These are phyloP conservation scores for Castanospermum australe DNA, from an alignment of 306 rosid species.

Conservation along the genomic window DNA sequence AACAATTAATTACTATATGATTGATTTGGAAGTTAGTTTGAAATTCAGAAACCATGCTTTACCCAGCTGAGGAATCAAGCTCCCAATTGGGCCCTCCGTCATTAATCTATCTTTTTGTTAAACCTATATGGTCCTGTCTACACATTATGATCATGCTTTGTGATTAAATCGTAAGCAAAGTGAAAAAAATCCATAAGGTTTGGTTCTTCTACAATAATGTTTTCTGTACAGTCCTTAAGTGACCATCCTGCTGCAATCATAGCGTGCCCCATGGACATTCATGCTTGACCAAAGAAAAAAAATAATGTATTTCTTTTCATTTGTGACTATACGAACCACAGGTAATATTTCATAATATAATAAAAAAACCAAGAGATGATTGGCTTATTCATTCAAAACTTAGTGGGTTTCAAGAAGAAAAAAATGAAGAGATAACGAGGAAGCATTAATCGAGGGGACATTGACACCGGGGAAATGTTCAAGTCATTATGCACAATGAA, in stretches of 20 bases:
- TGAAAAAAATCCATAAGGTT: neutral
- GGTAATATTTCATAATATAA: neutral
- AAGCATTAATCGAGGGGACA: neutral
- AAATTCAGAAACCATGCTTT: neutral
- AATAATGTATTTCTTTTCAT: neutral
- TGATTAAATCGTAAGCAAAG: slow-evolving; percentile 29
- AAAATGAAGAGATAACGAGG: neutral
- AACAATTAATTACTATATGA: neutral
- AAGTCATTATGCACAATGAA: slow-evolving; percentile 11
- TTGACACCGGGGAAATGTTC: neutral
- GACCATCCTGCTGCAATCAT: neutral
- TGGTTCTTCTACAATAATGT: neutral
- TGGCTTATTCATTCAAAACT: neutral
- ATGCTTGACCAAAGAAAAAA: neutral
- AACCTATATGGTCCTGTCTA: neutral
- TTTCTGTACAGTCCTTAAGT: neutral
- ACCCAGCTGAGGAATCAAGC: neutral
- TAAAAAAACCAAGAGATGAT: neutral
- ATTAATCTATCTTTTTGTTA: neutral
- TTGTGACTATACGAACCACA: neutral
- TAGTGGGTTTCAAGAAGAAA: neutral
- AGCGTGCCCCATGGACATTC: slow-evolving; percentile 2
- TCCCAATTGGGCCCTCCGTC: neutral
- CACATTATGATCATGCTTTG: slow-evolving; percentile 3
- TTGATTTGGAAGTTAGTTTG: neutral